phyloP scores from a whole-genome alignment of 176 grass and related monocot genomes.

The Zizania latifolia region DNA sequence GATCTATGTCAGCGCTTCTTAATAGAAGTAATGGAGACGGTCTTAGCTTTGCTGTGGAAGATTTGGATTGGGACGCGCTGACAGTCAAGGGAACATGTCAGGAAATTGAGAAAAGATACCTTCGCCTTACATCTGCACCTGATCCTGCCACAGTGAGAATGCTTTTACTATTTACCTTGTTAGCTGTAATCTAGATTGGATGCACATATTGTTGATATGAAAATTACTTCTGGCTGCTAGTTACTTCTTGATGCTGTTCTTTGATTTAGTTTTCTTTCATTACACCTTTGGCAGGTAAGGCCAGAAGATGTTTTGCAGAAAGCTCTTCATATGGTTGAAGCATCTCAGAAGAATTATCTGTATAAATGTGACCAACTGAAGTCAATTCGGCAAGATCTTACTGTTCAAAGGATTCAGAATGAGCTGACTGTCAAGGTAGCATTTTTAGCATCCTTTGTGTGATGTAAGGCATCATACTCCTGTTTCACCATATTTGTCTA shows the following conservation, averaged over 20 bases:
- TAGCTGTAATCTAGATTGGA: conserved; percentile 21
- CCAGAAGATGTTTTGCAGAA: conserved; percentile 91
- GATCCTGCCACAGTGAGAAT: conserved; percentile 70
- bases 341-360: conserved; percentile 81
- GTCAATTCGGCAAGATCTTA: conserved; percentile 95
- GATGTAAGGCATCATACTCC: background rate
- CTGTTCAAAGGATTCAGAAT: conserved; percentile 88
- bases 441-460: conserved; percentile 16
- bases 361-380: conserved; percentile 98
- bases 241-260: background rate
- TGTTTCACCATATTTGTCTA: background rate
- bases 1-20: conserved; percentile 40
- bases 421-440: conserved; percentile 74
- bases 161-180: conserved; percentile 16
- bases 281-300: conserved; percentile 59
- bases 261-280: conserved; percentile 26
- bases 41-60: conserved; percentile 59
- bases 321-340: conserved; percentile 79
- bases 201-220: background rate
- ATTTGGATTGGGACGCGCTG: conserved; percentile 90
- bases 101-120: conserved; percentile 80
- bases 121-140: conserved; percentile 86
- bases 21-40: conserved; percentile 46
- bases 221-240: background rate
- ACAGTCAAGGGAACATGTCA: conserved; percentile 92